Evolutionary conservation across 345 rosid genomes (phyloP).

Genomic region (Gynandropsis gynandra): DNA sequence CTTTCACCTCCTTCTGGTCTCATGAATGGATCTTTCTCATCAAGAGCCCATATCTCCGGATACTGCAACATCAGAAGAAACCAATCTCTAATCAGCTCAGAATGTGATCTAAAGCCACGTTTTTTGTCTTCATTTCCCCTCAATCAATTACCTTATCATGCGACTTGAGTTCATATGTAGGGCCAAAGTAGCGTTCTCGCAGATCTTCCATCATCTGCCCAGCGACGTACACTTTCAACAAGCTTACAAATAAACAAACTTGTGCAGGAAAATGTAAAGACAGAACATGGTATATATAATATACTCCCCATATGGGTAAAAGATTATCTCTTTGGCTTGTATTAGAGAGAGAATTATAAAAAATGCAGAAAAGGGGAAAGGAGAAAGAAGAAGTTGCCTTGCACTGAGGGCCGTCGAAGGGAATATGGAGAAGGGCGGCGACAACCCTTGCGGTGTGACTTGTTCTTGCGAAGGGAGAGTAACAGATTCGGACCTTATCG

Average conservation of each 20-base stretch:
- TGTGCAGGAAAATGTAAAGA: neutral
- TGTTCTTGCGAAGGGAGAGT: conserved; percentile 88
- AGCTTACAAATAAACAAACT: neutral
- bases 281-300: too few species aligned
- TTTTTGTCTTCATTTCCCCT: neutral
- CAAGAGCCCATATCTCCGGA: conserved; percentile 76
- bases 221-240: conserved; percentile 3
- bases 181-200: conserved; percentile 90
- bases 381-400: conserved; percentile 32
- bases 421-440: conserved; percentile 57
- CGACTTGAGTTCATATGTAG: conserved; percentile 64
- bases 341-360: too few species aligned
- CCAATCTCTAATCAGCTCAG: neutral
- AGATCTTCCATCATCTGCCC: conserved; percentile 67
- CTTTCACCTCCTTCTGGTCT: conserved; percentile 82
- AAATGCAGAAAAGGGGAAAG: neutral
- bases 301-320: too few species aligned
- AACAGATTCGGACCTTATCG: conserved; percentile 72
- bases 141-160: conserved; percentile 61
- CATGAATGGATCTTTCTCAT: conserved; percentile 71
- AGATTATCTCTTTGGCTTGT: too few species aligned
- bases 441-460: conserved; percentile 70
- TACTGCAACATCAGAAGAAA: conserved; percentile 36
- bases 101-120: neutral
- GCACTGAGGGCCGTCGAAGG: conserved; percentile 69